Conservation (phyloP, 116 monocot genomes). For the Cymodocea nodosa region DNA sequence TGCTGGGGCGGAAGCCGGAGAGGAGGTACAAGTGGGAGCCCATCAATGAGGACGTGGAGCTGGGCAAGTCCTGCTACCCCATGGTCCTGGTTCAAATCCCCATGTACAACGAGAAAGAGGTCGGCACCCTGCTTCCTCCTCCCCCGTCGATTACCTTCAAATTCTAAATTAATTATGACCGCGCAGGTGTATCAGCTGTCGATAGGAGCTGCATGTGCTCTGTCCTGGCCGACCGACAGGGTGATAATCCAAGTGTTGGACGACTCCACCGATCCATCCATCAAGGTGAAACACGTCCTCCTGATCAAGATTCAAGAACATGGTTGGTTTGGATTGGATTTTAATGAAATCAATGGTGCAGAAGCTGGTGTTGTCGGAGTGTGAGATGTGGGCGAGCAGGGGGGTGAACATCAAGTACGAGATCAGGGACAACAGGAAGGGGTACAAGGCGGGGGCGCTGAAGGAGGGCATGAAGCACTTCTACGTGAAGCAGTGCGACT, state of each 20-base stretch:
- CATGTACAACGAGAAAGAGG: slow-evolving; percentile 12
- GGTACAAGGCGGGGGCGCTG: slow-evolving; percentile 87
- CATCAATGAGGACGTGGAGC: slow-evolving; percentile 54
- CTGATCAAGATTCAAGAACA: not conserved
- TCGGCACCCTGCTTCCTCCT: not conserved
- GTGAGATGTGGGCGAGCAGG: slow-evolving; percentile 47
- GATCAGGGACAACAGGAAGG: slow-evolving; percentile 49
- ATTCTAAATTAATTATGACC: too few species aligned
- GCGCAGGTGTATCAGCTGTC: slow-evolving; percentile 73
- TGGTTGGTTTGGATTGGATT: too few species aligned
- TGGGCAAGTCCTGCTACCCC: slow-evolving; percentile 51
- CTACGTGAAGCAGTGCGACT: slow-evolving; percentile 59
- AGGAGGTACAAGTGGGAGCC: slow-evolving; percentile 54
- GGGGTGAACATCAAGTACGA: slow-evolving; percentile 67
- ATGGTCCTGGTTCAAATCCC: slow-evolving; percentile 90
- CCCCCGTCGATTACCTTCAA: too few species aligned
- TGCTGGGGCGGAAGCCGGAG: slow-evolving; percentile 38
- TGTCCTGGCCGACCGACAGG: slow-evolving; percentile 84
- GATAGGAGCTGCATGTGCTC: slow-evolving; percentile 76
- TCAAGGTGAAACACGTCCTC: slow-evolving; percentile 25
- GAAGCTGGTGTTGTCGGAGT: slow-evolving; percentile 63
- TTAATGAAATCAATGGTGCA: not conserved
- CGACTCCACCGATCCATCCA: slow-evolving; percentile 64
- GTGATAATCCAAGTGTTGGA: slow-evolving; percentile 79
- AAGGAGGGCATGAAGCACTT: slow-evolving; percentile 53